Percentiles rank a stretch among this genome's conserved stretches.
phyloP scores from a whole-genome alignment of 2,329 filamentous ascomycete species.

The Knufia fluminis region DNA sequence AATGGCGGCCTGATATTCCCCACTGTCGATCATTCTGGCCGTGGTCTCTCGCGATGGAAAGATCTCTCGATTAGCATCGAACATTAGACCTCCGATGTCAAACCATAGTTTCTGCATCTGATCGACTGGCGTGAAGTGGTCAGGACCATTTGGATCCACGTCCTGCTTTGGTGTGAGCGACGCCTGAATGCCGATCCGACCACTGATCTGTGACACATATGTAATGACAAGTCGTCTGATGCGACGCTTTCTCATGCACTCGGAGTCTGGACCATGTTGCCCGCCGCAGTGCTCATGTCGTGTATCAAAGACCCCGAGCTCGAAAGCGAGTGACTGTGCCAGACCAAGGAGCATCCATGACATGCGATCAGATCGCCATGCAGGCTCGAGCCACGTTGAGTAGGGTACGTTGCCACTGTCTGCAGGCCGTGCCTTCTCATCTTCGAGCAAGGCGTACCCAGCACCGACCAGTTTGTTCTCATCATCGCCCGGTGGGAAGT shows the following conservation, averaged over 20 bases:
- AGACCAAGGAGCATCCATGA: constrained; percentile 52
- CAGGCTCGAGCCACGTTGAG: constrained; percentile 92
- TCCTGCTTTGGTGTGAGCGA: constrained; percentile 62
- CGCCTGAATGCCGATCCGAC: constrained; percentile 81
- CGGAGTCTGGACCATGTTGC: constrained; percentile 43
- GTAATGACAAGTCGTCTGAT: constrained; percentile 81
- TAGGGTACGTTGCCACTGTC: constrained; percentile 51
- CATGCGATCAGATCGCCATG: constrained; percentile 64
- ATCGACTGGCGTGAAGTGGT: constrained; percentile 39
- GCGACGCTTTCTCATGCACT: constrained; percentile 71
- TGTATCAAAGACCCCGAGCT: constrained; percentile 90
- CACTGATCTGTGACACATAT: constrained; percentile 89
- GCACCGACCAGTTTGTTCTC: constrained; percentile 53
- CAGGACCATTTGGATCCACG: constrained; percentile 23
- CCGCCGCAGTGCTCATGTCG: constrained; percentile 41
- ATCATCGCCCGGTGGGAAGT: constrained; percentile 70
- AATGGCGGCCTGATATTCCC: constrained; percentile 71
- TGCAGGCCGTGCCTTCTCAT: constrained; percentile 24
- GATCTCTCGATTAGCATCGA: constrained; percentile 76
- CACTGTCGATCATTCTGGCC: constrained; percentile 76
- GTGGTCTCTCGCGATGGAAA: constrained; percentile 84
- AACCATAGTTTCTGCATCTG: constrained; percentile 76
- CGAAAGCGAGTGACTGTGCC: constrained; percentile 48
- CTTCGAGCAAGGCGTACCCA: constrained; percentile 8
- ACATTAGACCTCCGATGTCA: constrained; percentile 85